Conservation (phyloP, 768 basidiomycete genomes). For the Termitomyces bulborhizus region DNA sequence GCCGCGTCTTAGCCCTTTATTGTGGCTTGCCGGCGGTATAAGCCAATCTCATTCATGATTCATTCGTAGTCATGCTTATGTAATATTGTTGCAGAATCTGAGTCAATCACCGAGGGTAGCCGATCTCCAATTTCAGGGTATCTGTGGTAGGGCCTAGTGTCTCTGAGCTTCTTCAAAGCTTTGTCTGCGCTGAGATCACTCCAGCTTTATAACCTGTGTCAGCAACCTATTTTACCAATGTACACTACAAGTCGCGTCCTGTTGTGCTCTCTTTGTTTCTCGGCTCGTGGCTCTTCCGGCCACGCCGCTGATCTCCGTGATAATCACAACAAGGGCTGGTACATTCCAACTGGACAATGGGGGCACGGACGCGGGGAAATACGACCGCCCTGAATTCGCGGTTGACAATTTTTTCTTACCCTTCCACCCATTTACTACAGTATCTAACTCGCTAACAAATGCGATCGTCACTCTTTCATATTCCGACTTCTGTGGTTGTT, state of each 20-base stretch:
- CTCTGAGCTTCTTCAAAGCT: not conserved
- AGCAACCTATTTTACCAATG: not conserved
- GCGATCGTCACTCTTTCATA: constrained; percentile 23
- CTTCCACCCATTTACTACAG: not conserved
- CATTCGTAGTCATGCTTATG: no score
- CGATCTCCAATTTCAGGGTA: no score
- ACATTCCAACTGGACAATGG: not conserved
- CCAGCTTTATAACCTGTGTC: not conserved
- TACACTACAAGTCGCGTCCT: no score
- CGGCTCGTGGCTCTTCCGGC: not conserved
- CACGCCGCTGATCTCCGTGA: not conserved
- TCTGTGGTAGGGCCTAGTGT: no score
- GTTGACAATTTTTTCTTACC: not conserved
- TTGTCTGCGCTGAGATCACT: not conserved
- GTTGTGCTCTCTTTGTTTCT: not conserved
- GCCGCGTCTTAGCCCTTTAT: no score
- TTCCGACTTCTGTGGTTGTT: constrained; percentile 16
- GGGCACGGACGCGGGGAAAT: not conserved
- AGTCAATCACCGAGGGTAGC: no score
- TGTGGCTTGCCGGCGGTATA: no score
- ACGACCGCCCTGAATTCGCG: not conserved
- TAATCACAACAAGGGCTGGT: no score
- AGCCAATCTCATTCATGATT: no score
- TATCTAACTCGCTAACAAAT: constrained; percentile 13
- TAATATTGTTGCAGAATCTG: no score